A percentile compares a stretch with the other conserved stretches of the same genome.
phyloP scores from a whole-genome alignment of 2,329 filamentous ascomycete species.

The Colletotrichum kahawae region DNA sequence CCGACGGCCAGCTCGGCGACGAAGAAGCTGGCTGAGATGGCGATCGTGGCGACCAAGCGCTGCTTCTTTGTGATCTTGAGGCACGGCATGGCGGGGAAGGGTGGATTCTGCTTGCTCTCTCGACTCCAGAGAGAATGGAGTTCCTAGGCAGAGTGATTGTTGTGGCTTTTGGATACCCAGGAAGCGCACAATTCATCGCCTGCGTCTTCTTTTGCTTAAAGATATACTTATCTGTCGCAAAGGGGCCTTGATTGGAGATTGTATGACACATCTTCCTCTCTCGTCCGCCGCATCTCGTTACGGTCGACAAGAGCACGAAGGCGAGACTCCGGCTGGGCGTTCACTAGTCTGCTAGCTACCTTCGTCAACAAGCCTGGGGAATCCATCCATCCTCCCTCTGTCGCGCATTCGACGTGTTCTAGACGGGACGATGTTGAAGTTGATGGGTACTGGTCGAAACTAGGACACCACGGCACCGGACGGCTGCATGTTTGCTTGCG shows the following conservation, averaged over 20 bases:
- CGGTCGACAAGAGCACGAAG: too few species aligned
- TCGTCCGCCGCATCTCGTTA: too few species aligned
- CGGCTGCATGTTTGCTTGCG: too few species aligned
- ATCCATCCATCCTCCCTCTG: too few species aligned
- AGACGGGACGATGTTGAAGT: too few species aligned
- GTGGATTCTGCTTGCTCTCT: background rate
- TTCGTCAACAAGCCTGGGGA: background rate
- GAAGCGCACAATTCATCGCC: background rate
- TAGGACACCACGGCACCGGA: too few species aligned
- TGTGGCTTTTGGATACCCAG: background rate
- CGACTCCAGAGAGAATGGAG: background rate
- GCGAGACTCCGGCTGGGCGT: too few species aligned
- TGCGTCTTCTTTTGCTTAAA: background rate
- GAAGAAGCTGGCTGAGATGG: constrained; percentile 56
- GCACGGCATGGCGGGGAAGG: constrained; percentile 15
- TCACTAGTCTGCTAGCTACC: too few species aligned
- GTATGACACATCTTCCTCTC: too few species aligned
- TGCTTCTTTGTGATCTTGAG: constrained; percentile 42
- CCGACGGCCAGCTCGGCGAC: constrained; percentile 63
- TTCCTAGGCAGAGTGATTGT: background rate
- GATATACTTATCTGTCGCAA: background rate
- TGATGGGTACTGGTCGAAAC: too few species aligned
- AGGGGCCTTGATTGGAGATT: too few species aligned
- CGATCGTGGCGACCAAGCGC: constrained; percentile 52
- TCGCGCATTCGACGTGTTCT: too few species aligned